Conservation (phyloP, 106 monocot species). For the Dendrobium chrysotoxum region DNA sequence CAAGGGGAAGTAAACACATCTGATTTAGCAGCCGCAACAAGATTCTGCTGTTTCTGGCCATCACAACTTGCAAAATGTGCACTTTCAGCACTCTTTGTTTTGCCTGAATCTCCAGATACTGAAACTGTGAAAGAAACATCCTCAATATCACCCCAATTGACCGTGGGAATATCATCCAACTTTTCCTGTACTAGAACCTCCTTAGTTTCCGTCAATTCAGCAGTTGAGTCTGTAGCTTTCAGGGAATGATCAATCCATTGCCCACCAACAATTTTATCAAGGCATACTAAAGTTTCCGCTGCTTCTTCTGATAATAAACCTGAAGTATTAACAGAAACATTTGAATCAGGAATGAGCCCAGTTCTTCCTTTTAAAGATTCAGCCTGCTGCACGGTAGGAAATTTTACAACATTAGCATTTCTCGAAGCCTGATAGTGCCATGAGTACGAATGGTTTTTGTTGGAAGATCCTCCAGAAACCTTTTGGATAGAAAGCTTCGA, state of each 20-base stretch:
- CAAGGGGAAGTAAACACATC: constrained; percentile 2
- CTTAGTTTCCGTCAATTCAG: constrained; percentile 5
- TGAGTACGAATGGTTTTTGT: constrained; percentile 15
- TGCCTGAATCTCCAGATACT: constrained; percentile 20
- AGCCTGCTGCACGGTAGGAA: constrained; percentile 8
- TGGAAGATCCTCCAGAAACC: constrained; percentile 27
- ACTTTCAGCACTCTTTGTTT: constrained; percentile 7
- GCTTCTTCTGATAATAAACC: constrained; percentile 8
- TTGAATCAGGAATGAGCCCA: constrained; percentile 9
- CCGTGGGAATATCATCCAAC: constrained; percentile 25
- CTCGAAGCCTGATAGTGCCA: constrained; percentile 11
- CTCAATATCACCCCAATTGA: constrained; percentile 64
- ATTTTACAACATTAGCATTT: constrained; percentile 22
- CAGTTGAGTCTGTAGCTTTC: neutral
- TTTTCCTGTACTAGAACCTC: constrained; percentile 16
- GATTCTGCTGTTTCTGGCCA: constrained; percentile 5
- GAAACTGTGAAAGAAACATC: constrained; percentile 21
- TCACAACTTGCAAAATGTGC: constrained; percentile 9
- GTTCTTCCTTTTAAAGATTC: constrained; percentile 12
- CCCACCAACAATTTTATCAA: constrained; percentile 20
- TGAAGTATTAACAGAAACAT: constrained; percentile 5
- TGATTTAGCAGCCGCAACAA: constrained; percentile 2
- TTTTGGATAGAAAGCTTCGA: constrained; percentile 46
- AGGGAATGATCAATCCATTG: constrained; percentile 4
- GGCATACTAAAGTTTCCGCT: constrained; percentile 18